A percentile compares a stretch with the other conserved stretches of the same genome.
phyloP scores from a whole-genome alignment of 129 eudicot species.

The Smallanthus sonchifolius region DNA sequence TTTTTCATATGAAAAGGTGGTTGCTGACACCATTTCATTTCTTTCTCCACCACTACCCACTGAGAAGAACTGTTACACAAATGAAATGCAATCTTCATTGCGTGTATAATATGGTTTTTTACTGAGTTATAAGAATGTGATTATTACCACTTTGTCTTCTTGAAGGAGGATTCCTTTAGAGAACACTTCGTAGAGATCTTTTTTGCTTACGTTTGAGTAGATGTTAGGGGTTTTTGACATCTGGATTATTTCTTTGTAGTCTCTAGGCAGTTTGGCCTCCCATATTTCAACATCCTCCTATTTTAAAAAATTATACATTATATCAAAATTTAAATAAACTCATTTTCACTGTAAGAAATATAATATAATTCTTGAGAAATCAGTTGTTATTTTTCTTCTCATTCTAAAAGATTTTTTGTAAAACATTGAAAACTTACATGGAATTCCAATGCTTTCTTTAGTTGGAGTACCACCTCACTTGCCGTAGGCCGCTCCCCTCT shows the following conservation, averaged over 20 bases:
- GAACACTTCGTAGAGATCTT: background rate
- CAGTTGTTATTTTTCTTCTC: no score
- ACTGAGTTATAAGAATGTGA: no score
- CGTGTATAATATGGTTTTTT: no score
- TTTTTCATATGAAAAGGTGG: background rate
- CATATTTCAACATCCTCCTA: slow-evolving; percentile 1
- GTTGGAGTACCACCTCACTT: background rate
- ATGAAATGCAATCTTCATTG: no score
- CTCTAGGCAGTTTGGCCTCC: background rate
- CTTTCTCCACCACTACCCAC: background rate
- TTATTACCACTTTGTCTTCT: background rate
- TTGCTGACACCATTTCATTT: background rate
- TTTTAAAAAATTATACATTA: no score
- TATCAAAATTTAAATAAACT: no score
- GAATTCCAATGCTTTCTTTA: background rate
- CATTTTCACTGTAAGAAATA: no score
- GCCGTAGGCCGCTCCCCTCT: background rate
- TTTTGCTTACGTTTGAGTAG: background rate
- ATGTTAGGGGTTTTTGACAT: background rate
- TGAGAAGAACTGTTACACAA: background rate
- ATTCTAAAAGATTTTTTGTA: no score
- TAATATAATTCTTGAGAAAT: no score
- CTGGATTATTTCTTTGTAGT: background rate
- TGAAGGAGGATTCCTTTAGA: background rate
- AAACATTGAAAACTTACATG: slow-evolving; percentile 4